Evolutionary conservation across 179 eudicot species (phyloP).

Genomic region (Spergularia azorica): DNA sequence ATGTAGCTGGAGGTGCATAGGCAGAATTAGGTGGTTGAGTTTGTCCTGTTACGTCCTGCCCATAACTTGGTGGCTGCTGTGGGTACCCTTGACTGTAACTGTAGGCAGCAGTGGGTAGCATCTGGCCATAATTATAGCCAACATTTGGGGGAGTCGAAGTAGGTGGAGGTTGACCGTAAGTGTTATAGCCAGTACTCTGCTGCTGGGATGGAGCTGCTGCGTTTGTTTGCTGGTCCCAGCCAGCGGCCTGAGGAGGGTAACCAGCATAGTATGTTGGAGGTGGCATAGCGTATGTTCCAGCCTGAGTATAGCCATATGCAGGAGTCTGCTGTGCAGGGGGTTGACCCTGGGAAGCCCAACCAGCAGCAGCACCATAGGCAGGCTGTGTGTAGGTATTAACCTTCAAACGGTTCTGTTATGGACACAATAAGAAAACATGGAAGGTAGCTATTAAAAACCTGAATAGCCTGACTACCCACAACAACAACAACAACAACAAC

Average conservation of each 20-base stretch:
- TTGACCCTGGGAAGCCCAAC: constrained; percentile 58
- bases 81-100: constrained; percentile 54
- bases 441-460: neutral
- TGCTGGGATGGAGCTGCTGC: constrained; percentile 50
- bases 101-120: constrained; percentile 43
- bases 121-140: constrained; percentile 60
- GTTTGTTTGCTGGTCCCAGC: constrained; percentile 71
- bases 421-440: neutral
- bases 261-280: constrained; percentile 66
- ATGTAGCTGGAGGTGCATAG: constrained; percentile 45
- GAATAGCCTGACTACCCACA: too few species aligned
- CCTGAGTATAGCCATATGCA: constrained; percentile 75
- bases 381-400: constrained; percentile 45
- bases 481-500: too few species aligned
- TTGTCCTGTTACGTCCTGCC: constrained; percentile 57
- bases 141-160: constrained; percentile 46
- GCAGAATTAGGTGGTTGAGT: constrained; percentile 54
- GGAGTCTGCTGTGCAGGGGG: constrained; percentile 70
- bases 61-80: constrained; percentile 67
- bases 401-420: constrained; percentile 66
- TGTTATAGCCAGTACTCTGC: constrained; percentile 54
- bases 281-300: constrained; percentile 62
- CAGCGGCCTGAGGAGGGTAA: constrained; percentile 58
- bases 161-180: constrained; percentile 56
- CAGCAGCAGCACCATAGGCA: constrained; percentile 19